Evolutionary conservation across 2,329 filamentous ascomycete genomes (phyloP).

Genomic region (Trichoderma koningiopsis): DNA sequence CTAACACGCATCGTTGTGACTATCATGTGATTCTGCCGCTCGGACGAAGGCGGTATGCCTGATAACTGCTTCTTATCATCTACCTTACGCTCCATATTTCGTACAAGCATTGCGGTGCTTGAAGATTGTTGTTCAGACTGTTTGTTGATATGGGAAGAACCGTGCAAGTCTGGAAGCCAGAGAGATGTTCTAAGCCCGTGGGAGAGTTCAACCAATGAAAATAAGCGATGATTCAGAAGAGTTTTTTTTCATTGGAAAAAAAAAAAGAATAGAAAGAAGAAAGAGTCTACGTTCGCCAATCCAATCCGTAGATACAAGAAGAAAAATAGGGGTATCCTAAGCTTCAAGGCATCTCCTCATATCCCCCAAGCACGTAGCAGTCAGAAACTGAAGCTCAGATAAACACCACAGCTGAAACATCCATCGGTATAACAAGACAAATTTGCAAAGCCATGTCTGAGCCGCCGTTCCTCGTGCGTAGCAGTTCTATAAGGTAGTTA

Average conservation of each 20-base stretch:
- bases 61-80: not conserved
- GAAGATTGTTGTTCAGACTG: too few relatives aligned
- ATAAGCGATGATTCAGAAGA: too few relatives aligned
- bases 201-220: too few relatives aligned
- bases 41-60: constrained; percentile 5
- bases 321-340: not conserved
- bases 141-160: too few relatives aligned
- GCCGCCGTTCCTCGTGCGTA: not conserved
- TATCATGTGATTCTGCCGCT: constrained; percentile 23
- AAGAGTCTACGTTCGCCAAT: not conserved
- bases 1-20: not conserved
- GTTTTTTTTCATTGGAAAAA: too few relatives aligned
- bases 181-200: too few relatives aligned
- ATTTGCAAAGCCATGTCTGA: not conserved
- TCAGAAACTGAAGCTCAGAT: not conserved
- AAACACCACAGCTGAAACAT: not conserved
- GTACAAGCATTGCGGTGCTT: not conserved
- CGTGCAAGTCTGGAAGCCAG: too few relatives aligned
- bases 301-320: not conserved
- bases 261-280: not conserved
- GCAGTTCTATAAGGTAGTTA: not conserved
- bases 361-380: not conserved
- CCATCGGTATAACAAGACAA: not conserved
- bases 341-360: not conserved
- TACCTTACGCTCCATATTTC: too few relatives aligned